phyloP scores from a whole-genome alignment of 2,329 filamentous ascomycete species.

The Metarhizium album region DNA sequence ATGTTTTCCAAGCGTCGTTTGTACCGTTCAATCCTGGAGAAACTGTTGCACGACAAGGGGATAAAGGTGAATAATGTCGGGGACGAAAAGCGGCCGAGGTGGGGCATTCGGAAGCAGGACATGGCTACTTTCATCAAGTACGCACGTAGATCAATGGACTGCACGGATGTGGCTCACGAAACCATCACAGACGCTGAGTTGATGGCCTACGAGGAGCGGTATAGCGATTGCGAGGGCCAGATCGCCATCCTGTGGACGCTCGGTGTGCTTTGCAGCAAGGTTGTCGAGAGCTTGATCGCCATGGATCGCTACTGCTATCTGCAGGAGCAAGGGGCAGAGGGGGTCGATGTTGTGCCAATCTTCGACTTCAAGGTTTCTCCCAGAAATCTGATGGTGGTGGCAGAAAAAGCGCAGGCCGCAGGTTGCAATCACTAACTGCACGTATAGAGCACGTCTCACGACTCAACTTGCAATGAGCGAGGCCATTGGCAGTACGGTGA shows the following conservation, averaged over 20 bases:
- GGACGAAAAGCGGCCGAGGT: conserved; percentile 12
- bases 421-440: background rate
- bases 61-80: conserved; percentile 7
- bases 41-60: conserved; percentile 16
- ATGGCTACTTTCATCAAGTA: conserved; percentile 15
- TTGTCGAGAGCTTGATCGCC: conserved; percentile 21
- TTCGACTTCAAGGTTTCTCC: conserved; percentile 18
- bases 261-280: conserved; percentile 21
- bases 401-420: conserved; percentile 3
- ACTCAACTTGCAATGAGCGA: too few relatives aligned
- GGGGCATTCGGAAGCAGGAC: conserved; percentile 21
- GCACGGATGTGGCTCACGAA: conserved; percentile 10
- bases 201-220: conserved; percentile 14
- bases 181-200: conserved; percentile 13
- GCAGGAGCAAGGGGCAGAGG: conserved; percentile 11
- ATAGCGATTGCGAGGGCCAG: conserved; percentile 13
- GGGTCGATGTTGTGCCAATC: conserved; percentile 16
- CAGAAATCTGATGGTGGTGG: conserved; percentile 13
- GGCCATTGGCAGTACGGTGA: too few relatives aligned
- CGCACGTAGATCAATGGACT: conserved; percentile 15
- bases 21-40: conserved; percentile 18
- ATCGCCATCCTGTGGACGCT: conserved; percentile 23
- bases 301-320: conserved; percentile 22
- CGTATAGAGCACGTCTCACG: too few relatives aligned
- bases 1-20: conserved; percentile 16